A percentile compares a stretch with the other conserved stretches of the same genome.
Conservation (phyloP, 176 grass and related monocot genomes). For the Raddia distichophylla region DNA sequence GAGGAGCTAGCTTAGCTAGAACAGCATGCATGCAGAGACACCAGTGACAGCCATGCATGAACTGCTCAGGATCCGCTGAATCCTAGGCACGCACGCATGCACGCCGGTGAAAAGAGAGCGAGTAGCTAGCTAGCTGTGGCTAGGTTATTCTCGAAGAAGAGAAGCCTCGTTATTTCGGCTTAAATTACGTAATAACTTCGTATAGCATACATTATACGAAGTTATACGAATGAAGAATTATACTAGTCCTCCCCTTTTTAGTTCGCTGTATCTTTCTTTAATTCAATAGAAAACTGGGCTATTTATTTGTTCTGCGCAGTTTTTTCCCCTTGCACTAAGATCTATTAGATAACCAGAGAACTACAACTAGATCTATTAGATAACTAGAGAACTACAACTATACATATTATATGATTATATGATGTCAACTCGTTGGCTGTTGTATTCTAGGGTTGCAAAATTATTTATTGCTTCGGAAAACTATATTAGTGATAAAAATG, state of each 20-base stretch:
- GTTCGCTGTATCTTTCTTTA: not conserved
- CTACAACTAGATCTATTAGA: not conserved
- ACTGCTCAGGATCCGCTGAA: not conserved
- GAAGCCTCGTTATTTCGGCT: too few species aligned
- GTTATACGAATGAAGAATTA: conserved; percentile 9
- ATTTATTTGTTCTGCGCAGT: not conserved
- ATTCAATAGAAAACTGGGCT: not conserved
- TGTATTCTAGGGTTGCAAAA: not conserved
- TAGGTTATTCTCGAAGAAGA: too few species aligned
- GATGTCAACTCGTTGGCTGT: not conserved
- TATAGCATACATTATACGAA: too few species aligned
- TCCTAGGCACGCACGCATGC: not conserved
- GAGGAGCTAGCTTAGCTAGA: not conserved
- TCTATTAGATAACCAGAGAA: not conserved
- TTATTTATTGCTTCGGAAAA: conserved; percentile 11
- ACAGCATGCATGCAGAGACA: not conserved
- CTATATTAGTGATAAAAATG: not conserved
- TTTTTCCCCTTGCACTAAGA: not conserved
- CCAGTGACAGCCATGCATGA: not conserved
- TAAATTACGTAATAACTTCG: too few species aligned
- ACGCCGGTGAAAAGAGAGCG: too few species aligned
- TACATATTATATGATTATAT: not conserved
- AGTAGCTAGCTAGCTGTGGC: too few species aligned
- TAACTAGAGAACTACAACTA: not conserved
- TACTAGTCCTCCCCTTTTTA: not conserved